Evolutionary conservation across 179 eudicot genomes (phyloP).

Genomic region (Gypsophila paniculata): DNA sequence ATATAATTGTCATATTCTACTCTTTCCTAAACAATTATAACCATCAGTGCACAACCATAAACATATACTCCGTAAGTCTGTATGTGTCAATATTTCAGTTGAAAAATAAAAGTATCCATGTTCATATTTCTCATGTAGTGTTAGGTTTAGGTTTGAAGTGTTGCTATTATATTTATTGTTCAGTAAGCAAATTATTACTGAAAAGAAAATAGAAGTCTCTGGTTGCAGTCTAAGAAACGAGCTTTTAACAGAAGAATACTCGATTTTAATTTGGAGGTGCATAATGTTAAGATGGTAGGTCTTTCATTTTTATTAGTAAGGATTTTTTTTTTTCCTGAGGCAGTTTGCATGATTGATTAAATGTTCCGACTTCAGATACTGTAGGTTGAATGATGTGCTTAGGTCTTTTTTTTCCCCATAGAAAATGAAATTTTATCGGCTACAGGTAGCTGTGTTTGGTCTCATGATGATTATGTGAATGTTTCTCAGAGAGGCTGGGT

Average conservation of each 20-base stretch:
- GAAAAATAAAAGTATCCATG: not conserved
- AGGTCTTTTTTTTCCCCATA: not conserved
- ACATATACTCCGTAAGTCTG: not conserved
- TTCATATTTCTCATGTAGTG: not conserved
- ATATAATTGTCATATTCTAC: no score
- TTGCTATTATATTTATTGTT: no score
- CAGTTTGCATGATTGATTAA: no score
- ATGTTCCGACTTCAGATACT: not conserved
- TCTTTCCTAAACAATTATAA: not conserved
- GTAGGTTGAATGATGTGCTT: not conserved
- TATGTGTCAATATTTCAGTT: not conserved
- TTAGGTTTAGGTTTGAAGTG: constrained; percentile 7
- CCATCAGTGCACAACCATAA: not conserved
- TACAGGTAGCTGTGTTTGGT: no score
- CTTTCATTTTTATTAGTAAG: no score
- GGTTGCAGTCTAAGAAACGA: not conserved
- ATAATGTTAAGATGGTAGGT: not conserved
- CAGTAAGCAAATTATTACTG: not conserved
- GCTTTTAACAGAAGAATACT: not conserved
- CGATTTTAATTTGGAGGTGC: not conserved
- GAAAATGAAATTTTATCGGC: no score
- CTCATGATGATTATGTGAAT: constrained; percentile 1
- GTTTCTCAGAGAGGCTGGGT: constrained; percentile 56
- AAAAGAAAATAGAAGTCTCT: not conserved
- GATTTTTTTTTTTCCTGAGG: no score